A percentile compares a stretch with the other conserved stretches of the same genome.
These are phyloP conservation scores for Nemania abortiva DNA, from an alignment of 2,329 filamentous ascomycete genomes.

Conservation along the genomic window DNA sequence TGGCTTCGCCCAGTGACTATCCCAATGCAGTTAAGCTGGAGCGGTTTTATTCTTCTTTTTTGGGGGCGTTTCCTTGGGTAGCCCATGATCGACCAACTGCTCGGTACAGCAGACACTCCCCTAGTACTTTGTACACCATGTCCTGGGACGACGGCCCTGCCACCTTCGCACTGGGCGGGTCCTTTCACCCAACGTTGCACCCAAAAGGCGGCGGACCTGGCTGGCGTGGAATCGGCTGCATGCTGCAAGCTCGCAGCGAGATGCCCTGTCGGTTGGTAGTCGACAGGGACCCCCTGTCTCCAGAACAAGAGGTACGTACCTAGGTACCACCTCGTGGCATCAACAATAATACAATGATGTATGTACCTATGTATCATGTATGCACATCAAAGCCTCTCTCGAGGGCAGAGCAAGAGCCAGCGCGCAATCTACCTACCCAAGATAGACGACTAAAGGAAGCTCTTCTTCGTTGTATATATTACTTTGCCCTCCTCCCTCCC, in stretches of 20 bases:
- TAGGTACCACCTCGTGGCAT: constrained; percentile 38
- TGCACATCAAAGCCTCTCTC: constrained; percentile 33
- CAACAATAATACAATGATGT: constrained; percentile 10
- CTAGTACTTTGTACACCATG: constrained; percentile 11
- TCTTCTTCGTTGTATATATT: constrained; percentile 46
- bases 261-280: constrained; percentile 43
- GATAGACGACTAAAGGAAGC: constrained; percentile 40
- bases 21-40: constrained; percentile 27
- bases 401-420: constrained; percentile 2
- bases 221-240: constrained; percentile 39
- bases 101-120: constrained; percentile 22
- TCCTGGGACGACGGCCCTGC: constrained; percentile 25
- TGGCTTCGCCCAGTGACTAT: not conserved
- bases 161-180: constrained; percentile 42
- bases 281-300: constrained; percentile 37
- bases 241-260: constrained; percentile 30
- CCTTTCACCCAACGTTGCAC: constrained; percentile 44
- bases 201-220: constrained; percentile 44
- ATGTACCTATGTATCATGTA: not conserved
- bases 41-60: constrained; percentile 2
- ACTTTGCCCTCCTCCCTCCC: constrained; percentile 43
- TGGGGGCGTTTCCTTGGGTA: constrained; percentile 2
- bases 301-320: constrained; percentile 36
- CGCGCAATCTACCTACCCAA: constrained; percentile 1
- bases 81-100: constrained; percentile 30